A percentile compares a stretch with the other conserved stretches of the same genome.
phyloP scores from a whole-genome alignment of 345 rosid species.

The Eucalyptus erythrocorys region DNA sequence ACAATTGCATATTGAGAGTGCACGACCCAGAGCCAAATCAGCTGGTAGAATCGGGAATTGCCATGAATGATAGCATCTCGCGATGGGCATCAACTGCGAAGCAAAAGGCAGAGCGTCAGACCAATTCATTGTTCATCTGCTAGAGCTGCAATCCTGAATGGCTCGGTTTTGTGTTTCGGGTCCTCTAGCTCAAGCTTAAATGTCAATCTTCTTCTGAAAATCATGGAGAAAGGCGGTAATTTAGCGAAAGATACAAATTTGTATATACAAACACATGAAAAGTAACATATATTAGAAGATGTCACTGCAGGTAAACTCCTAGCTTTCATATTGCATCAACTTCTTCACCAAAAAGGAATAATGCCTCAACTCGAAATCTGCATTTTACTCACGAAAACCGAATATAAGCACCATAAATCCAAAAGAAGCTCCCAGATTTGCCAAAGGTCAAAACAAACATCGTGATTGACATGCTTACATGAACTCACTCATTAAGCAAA shows the following conservation, averaged over 20 bases:
- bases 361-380: background rate
- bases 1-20: background rate
- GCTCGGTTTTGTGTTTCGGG: background rate
- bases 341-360: background rate
- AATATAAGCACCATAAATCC: background rate
- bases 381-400: background rate
- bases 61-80: background rate
- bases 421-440: background rate
- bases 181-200: background rate
- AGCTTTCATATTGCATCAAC: background rate
- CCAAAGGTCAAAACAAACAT: background rate
- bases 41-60: too few relatives aligned
- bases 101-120: background rate
- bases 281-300: too few relatives aligned
- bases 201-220: background rate
- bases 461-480: background rate
- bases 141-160: background rate
- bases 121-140: background rate
- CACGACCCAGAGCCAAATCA: background rate
- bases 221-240: background rate
- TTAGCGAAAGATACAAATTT: background rate
- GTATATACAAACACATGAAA: background rate
- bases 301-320: background rate
- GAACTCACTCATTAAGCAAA: background rate
- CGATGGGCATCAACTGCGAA: background rate